Conservation (phyloP, 2,329 filamentous ascomycete species). For the Colletotrichum musae region DNA sequence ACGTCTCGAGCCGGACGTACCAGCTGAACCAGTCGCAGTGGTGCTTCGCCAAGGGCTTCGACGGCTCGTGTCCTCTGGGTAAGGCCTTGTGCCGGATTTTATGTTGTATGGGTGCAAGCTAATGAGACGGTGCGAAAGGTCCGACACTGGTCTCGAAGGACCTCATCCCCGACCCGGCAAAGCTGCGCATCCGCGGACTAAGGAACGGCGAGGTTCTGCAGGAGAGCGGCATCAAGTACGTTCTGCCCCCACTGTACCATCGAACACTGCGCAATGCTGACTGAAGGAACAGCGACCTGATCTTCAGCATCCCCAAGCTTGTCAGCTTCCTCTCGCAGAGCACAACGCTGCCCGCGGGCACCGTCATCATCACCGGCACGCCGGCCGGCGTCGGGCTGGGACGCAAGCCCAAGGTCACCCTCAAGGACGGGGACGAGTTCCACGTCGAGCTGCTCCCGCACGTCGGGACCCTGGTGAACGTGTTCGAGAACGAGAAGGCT, state of each 20-base stretch:
- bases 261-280: conserved; percentile 24
- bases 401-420: conserved; percentile 53
- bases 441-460: conserved; percentile 58
- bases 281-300: conserved; percentile 60
- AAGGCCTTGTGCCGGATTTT: background rate
- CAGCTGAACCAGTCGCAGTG: conserved; percentile 70
- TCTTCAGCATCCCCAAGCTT: conserved; percentile 64
- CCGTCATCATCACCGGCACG: conserved; percentile 60
- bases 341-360: conserved; percentile 58
- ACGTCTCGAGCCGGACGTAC: conserved; percentile 71
- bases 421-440: conserved; percentile 58
- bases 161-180: conserved; percentile 57
- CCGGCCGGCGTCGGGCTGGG: conserved; percentile 58
- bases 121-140: conserved; percentile 47
- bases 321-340: conserved; percentile 60
- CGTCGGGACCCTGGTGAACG: conserved; percentile 59
- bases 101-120: background rate
- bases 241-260: background rate
- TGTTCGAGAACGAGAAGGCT: conserved; percentile 34
- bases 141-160: conserved; percentile 64
- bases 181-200: conserved; percentile 57
- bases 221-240: conserved; percentile 53
- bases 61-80: conserved; percentile 65
- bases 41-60: conserved; percentile 72
- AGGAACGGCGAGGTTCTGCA: conserved; percentile 69